These are phyloP conservation scores for Talaromyces amestolkiae DNA, from an alignment of 2,329 filamentous ascomycete species.

Conservation along the genomic window DNA sequence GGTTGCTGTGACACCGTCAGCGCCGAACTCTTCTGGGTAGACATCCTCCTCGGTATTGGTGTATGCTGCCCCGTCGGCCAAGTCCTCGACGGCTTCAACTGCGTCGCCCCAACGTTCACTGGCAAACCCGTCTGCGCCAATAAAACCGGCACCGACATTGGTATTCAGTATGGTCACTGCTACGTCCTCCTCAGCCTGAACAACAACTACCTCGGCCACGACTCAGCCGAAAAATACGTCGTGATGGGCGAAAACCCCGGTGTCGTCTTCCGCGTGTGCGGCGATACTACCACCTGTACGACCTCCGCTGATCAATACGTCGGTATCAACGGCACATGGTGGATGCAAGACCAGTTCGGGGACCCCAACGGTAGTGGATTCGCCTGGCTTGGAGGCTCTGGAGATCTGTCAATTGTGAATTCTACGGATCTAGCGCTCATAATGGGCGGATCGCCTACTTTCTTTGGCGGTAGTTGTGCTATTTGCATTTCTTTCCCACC, in stretches of 20 bases:
- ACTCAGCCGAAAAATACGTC: slow-evolving; percentile 12
- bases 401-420: slow-evolving; percentile 11
- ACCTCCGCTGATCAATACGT: slow-evolving; percentile 8
- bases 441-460: slow-evolving; percentile 10
- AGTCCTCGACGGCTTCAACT: slow-evolving; percentile 14
- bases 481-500: slow-evolving; percentile 16
- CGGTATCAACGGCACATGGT: slow-evolving; percentile 14
- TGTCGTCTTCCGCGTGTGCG: slow-evolving; percentile 17
- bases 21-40: slow-evolving; percentile 14
- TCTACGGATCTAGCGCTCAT: neutral
- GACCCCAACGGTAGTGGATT: slow-evolving; percentile 15
- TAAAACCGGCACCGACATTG: slow-evolving; percentile 9
- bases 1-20: slow-evolving; percentile 15
- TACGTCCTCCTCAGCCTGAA: slow-evolving; percentile 13
- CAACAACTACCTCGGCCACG: slow-evolving; percentile 17
- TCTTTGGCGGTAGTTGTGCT: slow-evolving; percentile 13
- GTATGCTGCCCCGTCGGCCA: slow-evolving; percentile 11
- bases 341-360: slow-evolving; percentile 16
- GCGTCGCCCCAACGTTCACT: slow-evolving; percentile 7
- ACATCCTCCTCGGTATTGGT: slow-evolving; percentile 12
- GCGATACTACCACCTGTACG: slow-evolving; percentile 1
- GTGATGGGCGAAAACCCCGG: slow-evolving; percentile 16
- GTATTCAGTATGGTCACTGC: slow-evolving; percentile 16
- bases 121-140: slow-evolving; percentile 7
- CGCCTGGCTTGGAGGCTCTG: slow-evolving; percentile 11